A percentile compares a stretch with the other conserved stretches of the same genome.
phyloP scores from a whole-genome alignment of 1,284 basidiomycete genomes.

The Volvariella surrecta region DNA sequence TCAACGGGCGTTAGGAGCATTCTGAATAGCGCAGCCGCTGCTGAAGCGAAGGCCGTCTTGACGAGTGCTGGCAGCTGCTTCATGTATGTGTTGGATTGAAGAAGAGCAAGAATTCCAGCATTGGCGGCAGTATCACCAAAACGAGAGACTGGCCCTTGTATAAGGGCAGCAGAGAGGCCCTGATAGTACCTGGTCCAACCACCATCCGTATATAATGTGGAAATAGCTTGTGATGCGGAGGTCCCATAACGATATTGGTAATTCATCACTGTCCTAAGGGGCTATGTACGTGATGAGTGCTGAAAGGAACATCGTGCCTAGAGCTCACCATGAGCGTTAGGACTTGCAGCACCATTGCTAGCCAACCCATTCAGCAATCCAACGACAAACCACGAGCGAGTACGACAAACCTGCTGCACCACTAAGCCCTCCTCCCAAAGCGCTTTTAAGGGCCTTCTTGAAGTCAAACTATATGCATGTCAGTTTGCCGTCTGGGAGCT shows the following conservation, averaged over 20 bases:
- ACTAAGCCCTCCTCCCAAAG: constrained; percentile 79
- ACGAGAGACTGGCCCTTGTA: constrained; percentile 71
- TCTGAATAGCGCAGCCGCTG: constrained; percentile 69
- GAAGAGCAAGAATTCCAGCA: constrained; percentile 68
- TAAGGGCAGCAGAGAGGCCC: constrained; percentile 71
- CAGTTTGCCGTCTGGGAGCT: not conserved
- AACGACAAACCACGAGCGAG: not conserved
- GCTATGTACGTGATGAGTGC: constrained; percentile 24
- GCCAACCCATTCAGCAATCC: not conserved
- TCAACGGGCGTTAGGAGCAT: constrained; percentile 86
- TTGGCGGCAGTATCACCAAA: constrained; percentile 90
- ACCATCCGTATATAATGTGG: constrained; percentile 70
- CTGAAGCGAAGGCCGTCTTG: constrained; percentile 65
- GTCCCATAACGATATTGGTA: constrained; percentile 85
- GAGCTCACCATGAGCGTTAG: constrained; percentile 65
- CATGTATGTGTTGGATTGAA: constrained; percentile 63
- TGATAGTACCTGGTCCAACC: constrained; percentile 78
- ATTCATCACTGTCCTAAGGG: constrained; percentile 85
- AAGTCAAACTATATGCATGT: constrained; percentile 59
- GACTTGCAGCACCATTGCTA: constrained; percentile 86
- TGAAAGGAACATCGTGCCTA: not conserved
- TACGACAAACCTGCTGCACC: constrained; percentile 61
- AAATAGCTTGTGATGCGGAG: constrained; percentile 52
- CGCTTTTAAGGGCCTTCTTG: constrained; percentile 62
- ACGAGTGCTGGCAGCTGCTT: constrained; percentile 49